Evolutionary conservation across 2,329 filamentous ascomycete genomes (phyloP), one percentile per base, ranked within the genome.

Genomic region (Exophiala oligosperma): DNA sequence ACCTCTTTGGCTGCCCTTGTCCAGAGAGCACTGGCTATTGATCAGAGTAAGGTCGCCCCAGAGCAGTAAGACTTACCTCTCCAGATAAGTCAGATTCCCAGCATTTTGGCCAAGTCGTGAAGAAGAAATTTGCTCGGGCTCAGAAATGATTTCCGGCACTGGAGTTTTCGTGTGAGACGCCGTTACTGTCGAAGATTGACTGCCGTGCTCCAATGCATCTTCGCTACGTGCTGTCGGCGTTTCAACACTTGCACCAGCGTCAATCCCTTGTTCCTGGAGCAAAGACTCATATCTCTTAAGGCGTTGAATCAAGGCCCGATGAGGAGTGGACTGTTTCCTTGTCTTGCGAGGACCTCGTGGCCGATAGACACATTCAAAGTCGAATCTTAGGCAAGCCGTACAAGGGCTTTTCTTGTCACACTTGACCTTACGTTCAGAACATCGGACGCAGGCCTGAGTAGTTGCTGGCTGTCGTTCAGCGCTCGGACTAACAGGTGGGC

Each of bases 391-490:
- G 51, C 78, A 79, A 56, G 77, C 77, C 11, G 71, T 73, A 51
- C 78, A 80, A 1, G 76, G 76, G 1, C 69, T 64, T 9, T 60
- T 61, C 46, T 72, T 72, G 60, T 80, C 72, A 60, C 77, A 80
- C 50, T 72, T 77, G 54, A 77, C 71, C 57, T 77, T 77, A 28
- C 75, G 69, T 37, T 72, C 70, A 40, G 73, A 69, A 58, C 75
- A 77, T 3, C 68, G 61, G 46, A 72, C 61, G 59, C 75, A 77
- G 40, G 70, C 32, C 7, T 35, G 32, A 35, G 32, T 35, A 35
- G 32, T 11, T 35, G 32, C 6, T 35, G 32, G 7, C 32, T 35
- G 32, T 9, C 32, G 32, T 35, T 6, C 32, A 9, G 32, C 9
- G 32, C 6, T 35, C 7, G 32, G 32, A 9, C 6, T 11, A 35